Evolutionary conservation across 1,284 basidiomycete species (phyloP), one percentile per base, ranked within the genome.

Genomic region (Heterobasidion annosum): DNA sequence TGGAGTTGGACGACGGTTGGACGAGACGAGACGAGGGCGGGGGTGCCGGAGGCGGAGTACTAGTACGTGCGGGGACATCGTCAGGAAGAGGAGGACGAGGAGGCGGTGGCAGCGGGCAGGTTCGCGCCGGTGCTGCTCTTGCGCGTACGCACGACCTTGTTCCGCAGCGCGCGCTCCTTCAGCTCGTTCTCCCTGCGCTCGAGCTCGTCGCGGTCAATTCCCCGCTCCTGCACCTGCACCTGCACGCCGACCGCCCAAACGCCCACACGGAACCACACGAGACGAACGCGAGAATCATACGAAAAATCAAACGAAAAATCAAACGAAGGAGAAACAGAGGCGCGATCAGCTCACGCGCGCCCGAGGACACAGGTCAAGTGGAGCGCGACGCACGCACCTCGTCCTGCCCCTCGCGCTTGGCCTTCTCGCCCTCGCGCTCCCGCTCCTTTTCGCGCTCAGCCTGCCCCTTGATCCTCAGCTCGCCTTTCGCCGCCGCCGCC

Each of bases 151-250:
- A 90, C 79, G 53, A 90, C 87, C 64, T 90, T 90, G 63, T 89
- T 88, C 61, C 87, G 76, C 63, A 90, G 66, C n/a, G 87, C 87
- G 64, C 72, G 78, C 62, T 90, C 87, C 64, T 88, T 89, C 50
- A 90, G 65, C 63, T 90, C 87, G 61, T 78, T 88, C 82, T 83
- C 58, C 33, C 56, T 47, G 4, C 56, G 56, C 34, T 18, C 18
- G 9, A 62, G 56, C 8, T 54, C 56, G 34, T 58, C 56, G 4
- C n/a, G 9, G 42, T 67, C 63, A 5, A 43, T 56, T 61, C 58
- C 46, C 49, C 57, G 40, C 8, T 46, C 37, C 37, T 40, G n/a
- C 12, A 8, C 18, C 18, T 18, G 18, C 18, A 18, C 18, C 18
- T 18, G 18, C 18, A 18, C 18, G 18, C 18, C 18, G 18, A 18